Evolutionary conservation across 768 basidiomycete species (phyloP), one percentile per base, ranked within the genome.

Genomic region (Boletus coccyginus): DNA sequence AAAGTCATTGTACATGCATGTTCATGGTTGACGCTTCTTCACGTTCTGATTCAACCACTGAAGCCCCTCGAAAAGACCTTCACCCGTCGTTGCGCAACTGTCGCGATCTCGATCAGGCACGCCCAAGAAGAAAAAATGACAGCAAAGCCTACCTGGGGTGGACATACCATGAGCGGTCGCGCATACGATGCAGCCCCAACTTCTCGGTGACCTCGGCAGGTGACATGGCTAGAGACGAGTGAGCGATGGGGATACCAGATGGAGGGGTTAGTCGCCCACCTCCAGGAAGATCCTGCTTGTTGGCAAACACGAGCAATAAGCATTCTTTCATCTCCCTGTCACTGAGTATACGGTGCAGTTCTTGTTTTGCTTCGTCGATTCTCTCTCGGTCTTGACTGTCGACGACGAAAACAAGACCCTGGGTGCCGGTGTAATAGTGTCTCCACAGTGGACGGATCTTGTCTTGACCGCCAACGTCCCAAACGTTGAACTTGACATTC

Each of bases 391-490:
- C 96, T 68, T 94, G 92, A 60, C 93, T 95, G 75, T 98, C 96
- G 55, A 98, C 94, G 55, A 98, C 96, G 70, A 97, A 98, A 53
- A 98, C 95, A 60, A 98, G 86, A 55, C 95, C 96, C 76, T 98
- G 96, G 2, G 96, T 98, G 58, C 96, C 96, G 13, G 96, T 98
- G 78, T 98, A 98, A 75, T 98, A 98, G 75, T 98, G 96, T 75
- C 96, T 83, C 96, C 96, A 98, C 41, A 98, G 79, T 27, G 96
- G 96, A 49, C 96, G 83, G 69, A 98, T 98, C 82, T 98, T 98
- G 79, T 98, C 96, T 76, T 98, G 96, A n/a, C 96, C 96, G 66
- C 96, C 96, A 40, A 98, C 96, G 70, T 97, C 94, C 93, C 94
- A 91, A 8, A 92, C 88, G 62, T 92, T 93, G 78, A 93, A 94